A percentile compares a stretch with the other conserved stretches of the same genome.
Evolutionary conservation across 371 early-diverging fungal species (phyloP).

Genomic region (Gilbertella persicaria): DNA sequence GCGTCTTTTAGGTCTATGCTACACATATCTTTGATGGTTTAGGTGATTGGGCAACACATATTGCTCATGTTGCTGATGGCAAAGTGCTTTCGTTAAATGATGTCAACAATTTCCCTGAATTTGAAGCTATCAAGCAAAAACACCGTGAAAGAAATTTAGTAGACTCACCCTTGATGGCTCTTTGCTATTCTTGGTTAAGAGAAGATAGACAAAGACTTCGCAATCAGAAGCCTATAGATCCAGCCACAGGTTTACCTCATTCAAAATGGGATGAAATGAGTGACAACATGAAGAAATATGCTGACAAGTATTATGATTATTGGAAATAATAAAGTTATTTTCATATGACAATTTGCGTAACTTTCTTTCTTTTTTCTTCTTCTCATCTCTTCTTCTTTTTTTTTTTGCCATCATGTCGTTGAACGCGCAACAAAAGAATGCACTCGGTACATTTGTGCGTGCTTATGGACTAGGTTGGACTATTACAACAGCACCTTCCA

Average conservation of each 20-base stretch:
- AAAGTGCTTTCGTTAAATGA: constrained; percentile 33
- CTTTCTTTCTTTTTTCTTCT: constrained; percentile 1
- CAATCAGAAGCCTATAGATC: constrained; percentile 25
- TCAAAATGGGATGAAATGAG: constrained; percentile 74
- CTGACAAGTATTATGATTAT: constrained; percentile 66
- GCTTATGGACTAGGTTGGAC: constrained; percentile 46
- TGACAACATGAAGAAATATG: constrained; percentile 71
- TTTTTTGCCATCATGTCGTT: background rate
- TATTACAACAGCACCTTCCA: constrained; percentile 31
- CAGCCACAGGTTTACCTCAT: constrained; percentile 43
- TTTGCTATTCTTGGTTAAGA: constrained; percentile 50
- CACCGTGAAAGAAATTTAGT: constrained; percentile 27
- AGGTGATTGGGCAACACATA: constrained; percentile 72
- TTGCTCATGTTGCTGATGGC: constrained; percentile 73
- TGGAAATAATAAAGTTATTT: constrained; percentile 31
- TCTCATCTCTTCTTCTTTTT: background rate
- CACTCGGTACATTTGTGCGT: constrained; percentile 35
- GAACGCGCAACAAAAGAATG: constrained; percentile 11
- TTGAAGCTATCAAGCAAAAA: constrained; percentile 38
- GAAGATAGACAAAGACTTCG: constrained; percentile 38
- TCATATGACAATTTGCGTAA: constrained; percentile 20
- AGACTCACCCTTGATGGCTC: constrained; percentile 69
- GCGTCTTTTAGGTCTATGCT: constrained; percentile 51
- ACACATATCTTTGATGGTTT: constrained; percentile 74
- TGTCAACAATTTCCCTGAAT: constrained; percentile 50